Base-by-base conservation (phyloP, 129 eudicot species). In the Pulicaria dysenterica region DNA sequence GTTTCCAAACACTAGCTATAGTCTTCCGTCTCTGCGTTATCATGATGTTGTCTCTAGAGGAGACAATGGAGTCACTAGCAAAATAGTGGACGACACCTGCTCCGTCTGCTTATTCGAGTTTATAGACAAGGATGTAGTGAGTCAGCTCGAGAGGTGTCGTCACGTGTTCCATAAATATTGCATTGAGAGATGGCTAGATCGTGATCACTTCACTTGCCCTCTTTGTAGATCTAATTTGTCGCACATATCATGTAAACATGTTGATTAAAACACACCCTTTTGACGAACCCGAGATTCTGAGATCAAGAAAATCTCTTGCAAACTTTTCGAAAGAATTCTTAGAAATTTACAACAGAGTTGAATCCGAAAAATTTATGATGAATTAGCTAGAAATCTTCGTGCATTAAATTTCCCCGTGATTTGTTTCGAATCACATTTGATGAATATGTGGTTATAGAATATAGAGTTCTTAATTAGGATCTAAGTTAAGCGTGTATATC, bases 161-260 rank as follows among this genome's bases (percentile, higher is more conserved):
- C 95, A 88, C 62, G 81, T 88, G 5, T 88, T 85, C 54, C 95
- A 88, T 62, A 58, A 61, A 54, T 76, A 55, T 7, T 88, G 95
- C 76, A 73, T 85, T 17, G 82, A 81, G 61, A 60, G 64, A 56
- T 88, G 95, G 91, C 38, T 85, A 34, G 77, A 53, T 19, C 80
- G 77, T 36, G 76, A 76, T 43, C 88, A 81, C 39, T 85, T 88
- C 83, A 88, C 91, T 3, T 88, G 95, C 66, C 95, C 95, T 4
- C 81, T 88, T 54, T 88, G 95, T 17, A 67, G 95, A 69, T 78
- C 87, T 31, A 81, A 53, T 5, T 56, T 88, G 57, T 58, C 70
- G 66, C 60, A 72, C 19, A 57, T 31, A 14, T 56, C 73, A n/a
- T 73, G 78, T 76, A 66, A 64, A 70, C 48, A 38, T 6, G 12